Conservation (phyloP, 2,329 filamentous ascomycete species). For the Furcasterigmium furcatum region DNA sequence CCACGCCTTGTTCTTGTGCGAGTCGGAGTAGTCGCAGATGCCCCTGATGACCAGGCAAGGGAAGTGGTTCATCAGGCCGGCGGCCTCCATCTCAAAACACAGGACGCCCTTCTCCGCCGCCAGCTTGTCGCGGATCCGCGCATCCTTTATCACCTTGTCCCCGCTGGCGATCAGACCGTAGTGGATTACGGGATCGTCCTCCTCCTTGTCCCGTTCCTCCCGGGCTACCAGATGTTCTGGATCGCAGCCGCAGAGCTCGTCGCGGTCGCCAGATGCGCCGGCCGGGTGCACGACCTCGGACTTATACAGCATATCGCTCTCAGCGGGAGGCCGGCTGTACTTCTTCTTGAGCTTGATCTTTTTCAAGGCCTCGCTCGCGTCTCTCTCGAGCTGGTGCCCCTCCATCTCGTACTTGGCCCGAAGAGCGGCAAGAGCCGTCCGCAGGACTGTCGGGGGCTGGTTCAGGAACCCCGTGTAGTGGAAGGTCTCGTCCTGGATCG, state of each 20-base stretch:
- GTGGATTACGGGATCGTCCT: neutral
- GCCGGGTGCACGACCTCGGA: neutral
- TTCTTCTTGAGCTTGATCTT: conserved; percentile 5
- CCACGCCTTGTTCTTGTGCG: conserved; percentile 33
- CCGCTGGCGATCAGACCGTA: neutral
- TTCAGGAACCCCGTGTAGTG: no score
- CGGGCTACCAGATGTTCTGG: neutral
- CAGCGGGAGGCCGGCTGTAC: conserved; percentile 6
- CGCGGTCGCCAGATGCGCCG: neutral
- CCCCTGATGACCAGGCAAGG: conserved; percentile 33
- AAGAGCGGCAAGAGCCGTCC: no score
- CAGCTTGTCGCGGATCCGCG: conserved; percentile 20
- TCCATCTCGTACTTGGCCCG: conserved; percentile 4
- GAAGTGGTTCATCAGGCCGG: conserved; percentile 20
- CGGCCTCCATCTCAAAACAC: conserved; percentile 27
- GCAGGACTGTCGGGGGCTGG: no score
- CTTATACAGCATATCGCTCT: conserved; percentile 1
- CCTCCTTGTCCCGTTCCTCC: conserved; percentile 1
- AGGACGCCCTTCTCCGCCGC: conserved; percentile 9
- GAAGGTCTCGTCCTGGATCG: no score
- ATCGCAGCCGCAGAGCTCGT: neutral
- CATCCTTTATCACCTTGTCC: conserved; percentile 9
- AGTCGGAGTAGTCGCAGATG: conserved; percentile 36
- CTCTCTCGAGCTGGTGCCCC: conserved; percentile 11
- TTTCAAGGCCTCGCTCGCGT: conserved; percentile 2